Evolutionary conservation across 1,284 basidiomycete species (phyloP).

Genomic region (Anthracocystis setariae): DNA sequence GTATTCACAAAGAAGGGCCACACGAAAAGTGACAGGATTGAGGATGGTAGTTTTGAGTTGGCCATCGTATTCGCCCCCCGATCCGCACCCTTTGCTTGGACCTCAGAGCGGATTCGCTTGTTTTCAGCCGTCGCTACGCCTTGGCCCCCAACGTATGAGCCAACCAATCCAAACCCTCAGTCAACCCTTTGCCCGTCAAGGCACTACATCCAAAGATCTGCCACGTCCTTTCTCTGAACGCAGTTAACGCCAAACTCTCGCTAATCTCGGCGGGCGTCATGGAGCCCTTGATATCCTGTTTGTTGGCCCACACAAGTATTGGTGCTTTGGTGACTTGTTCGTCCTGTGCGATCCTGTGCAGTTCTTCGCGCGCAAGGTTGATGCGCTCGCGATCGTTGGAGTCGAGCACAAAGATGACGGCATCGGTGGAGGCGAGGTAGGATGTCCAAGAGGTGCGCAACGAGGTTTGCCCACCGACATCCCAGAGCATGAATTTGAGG

Average conservation of each 20-base stretch:
- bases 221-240: slow-evolving; percentile 70
- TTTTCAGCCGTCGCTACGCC: not conserved
- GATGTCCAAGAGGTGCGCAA: slow-evolving; percentile 69
- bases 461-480: slow-evolving; percentile 71
- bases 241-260: slow-evolving; percentile 70
- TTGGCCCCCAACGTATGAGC: slow-evolving; percentile 54
- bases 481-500: slow-evolving; percentile 70
- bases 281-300: slow-evolving; percentile 70
- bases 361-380: slow-evolving; percentile 69
- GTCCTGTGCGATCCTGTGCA: slow-evolving; percentile 68
- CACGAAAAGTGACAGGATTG: too few relatives aligned
- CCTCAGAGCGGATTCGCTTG: too few relatives aligned
- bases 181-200: slow-evolving; percentile 68
- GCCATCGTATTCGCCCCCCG: too few relatives aligned
- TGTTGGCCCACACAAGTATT: slow-evolving; percentile 71
- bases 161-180: slow-evolving; percentile 64
- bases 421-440: slow-evolving; percentile 69
- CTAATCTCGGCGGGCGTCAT: slow-evolving; percentile 71
- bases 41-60: too few relatives aligned
- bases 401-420: slow-evolving; percentile 71
- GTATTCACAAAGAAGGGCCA: too few relatives aligned
- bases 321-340: slow-evolving; percentile 69
- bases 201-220: slow-evolving; percentile 72
- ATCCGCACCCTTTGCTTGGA: too few relatives aligned
- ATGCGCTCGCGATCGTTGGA: slow-evolving; percentile 70